Conservation (phyloP, 441 rosid genomes). For the Populus hybrid region DNA sequence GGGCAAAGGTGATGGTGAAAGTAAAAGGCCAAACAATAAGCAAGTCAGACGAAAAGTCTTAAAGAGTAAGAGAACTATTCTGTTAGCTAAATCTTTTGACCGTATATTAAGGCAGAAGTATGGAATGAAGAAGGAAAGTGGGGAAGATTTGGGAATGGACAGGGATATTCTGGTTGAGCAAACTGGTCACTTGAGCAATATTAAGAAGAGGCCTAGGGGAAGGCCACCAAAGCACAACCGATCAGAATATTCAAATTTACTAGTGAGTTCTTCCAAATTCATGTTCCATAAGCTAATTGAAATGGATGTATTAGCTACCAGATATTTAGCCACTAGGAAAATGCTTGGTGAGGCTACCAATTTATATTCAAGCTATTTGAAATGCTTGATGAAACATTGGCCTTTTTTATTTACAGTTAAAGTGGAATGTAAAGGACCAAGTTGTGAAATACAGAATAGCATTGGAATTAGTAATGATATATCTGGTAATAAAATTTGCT, state of each 20-base stretch:
- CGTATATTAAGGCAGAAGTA: neutral
- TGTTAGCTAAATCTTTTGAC: neutral
- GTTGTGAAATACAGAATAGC: neutral
- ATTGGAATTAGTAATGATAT: neutral
- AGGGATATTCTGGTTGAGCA: neutral
- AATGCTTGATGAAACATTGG: neutral
- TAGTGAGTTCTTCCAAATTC: slow-evolving; percentile 31
- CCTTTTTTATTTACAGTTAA: neutral
- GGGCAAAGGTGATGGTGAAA: neutral
- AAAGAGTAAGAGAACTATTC: neutral
- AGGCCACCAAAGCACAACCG: slow-evolving; percentile 22
- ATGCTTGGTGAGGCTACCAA: neutral
- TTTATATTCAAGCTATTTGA: neutral
- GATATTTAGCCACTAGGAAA: neutral
- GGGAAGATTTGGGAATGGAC: neutral
- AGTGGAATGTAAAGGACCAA: neutral
- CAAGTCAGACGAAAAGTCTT: neutral
- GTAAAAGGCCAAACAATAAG: neutral
- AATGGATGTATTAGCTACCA: neutral
- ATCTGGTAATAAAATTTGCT: neutral
- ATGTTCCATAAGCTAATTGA: neutral
- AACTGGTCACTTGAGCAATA: slow-evolving; percentile 6
- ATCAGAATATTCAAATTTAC: slow-evolving; percentile 21
- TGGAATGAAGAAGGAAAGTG: neutral
- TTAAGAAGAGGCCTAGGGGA: slow-evolving; percentile 28